Conservation (phyloP, 371 early-diverging fungal genomes). For the Apophysomyces ossiformis region DNA sequence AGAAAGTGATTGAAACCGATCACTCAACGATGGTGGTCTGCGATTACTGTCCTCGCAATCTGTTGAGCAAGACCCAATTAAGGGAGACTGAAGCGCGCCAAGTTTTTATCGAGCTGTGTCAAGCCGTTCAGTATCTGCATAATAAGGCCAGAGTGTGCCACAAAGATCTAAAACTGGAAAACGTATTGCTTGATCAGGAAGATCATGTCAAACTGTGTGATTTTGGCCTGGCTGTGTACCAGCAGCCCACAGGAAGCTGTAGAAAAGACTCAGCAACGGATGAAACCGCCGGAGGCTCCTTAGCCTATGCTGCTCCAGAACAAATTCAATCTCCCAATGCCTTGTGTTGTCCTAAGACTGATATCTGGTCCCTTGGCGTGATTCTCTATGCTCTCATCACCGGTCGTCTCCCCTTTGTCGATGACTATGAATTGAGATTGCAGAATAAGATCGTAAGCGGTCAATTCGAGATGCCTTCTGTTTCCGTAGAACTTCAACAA, state of each 20-base stretch:
- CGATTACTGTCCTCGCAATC: conserved; percentile 64
- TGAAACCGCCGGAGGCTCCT: conserved; percentile 60
- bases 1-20: conserved; percentile 66
- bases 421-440: conserved; percentile 73
- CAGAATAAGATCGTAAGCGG: conserved; percentile 63
- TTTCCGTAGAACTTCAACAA: conserved; percentile 20
- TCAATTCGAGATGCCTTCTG: conserved; percentile 42
- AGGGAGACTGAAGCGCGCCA: conserved; percentile 48
- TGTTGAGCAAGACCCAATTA: conserved; percentile 49
- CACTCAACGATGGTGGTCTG: conserved; percentile 68
- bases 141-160: conserved; percentile 73
- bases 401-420: conserved; percentile 73
- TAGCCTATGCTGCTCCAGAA: conserved; percentile 80
- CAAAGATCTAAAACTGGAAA: conserved; percentile 92
- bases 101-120: conserved; percentile 71
- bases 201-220: conserved; percentile 76
- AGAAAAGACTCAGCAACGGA: conserved; percentile 12
- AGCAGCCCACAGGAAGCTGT: conserved; percentile 27
- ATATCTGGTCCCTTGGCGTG: conserved; percentile 85
- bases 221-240: conserved; percentile 79
- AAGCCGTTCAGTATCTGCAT: conserved; percentile 82
- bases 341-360: conserved; percentile 56
- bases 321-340: conserved; percentile 53
- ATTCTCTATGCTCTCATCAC: conserved; percentile 73
- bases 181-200: conserved; percentile 65